These are phyloP conservation scores for Talaromyces liani DNA, from an alignment of 495 filamentous ascomycete genomes.

Conservation along the genomic window DNA sequence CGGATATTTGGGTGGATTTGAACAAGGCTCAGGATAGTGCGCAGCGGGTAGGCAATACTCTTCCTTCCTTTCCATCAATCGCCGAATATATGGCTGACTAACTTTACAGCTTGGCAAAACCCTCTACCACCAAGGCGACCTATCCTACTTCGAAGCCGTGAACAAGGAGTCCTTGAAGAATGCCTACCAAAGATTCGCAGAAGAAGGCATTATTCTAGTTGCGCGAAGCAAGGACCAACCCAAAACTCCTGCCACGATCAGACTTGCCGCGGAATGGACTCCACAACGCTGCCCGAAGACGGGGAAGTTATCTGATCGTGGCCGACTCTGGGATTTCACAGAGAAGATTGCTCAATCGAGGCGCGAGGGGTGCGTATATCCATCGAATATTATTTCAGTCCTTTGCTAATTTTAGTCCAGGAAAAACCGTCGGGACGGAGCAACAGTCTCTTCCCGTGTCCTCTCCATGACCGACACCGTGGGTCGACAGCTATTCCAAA, in stretches of 20 bases:
- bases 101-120: constrained; percentile 79
- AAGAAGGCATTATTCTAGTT: constrained; percentile 79
- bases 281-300: constrained; percentile 56
- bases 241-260: constrained; percentile 47
- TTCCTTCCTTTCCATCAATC: no score
- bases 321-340: constrained; percentile 81
- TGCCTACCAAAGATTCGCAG: constrained; percentile 77
- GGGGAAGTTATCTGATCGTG: constrained; percentile 57
- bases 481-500: constrained; percentile 41
- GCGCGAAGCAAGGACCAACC: constrained; percentile 54
- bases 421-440: constrained; percentile 88
- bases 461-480: constrained; percentile 61
- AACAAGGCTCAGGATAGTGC: constrained; percentile 74
- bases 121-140: constrained; percentile 92
- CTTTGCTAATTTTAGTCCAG: constrained; percentile 14
- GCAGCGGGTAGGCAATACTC: constrained; percentile 61
- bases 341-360: constrained; percentile 76
- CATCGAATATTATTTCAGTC: background rate
- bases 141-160: constrained; percentile 94
- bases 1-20: constrained; percentile 68
- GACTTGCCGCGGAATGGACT: constrained; percentile 70
- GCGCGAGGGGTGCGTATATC: constrained; percentile 61
- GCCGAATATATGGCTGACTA: constrained; percentile 8
- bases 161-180: constrained; percentile 97
- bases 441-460: constrained; percentile 80